phyloP scores from a whole-genome alignment of 1,284 basidiomycete species.

The Cerioporus squamosus region DNA sequence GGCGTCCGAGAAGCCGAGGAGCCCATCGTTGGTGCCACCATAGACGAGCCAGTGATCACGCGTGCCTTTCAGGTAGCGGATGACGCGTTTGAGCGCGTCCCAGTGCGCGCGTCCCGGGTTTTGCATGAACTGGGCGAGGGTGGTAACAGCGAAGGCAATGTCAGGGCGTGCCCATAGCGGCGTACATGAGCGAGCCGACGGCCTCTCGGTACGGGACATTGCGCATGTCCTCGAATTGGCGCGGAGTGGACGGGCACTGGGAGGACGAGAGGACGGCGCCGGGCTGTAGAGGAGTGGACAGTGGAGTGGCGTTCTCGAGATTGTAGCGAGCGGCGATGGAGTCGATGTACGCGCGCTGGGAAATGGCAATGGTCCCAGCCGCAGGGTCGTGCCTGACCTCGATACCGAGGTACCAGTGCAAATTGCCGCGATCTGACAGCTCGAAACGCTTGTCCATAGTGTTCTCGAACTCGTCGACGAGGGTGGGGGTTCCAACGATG shows the following conservation, averaged over 20 bases:
- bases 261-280: neutral
- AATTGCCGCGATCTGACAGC: conserved; percentile 36
- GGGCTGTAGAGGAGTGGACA: neutral
- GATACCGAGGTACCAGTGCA: conserved; percentile 38
- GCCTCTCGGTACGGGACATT: conserved; percentile 13
- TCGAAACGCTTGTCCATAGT: conserved; percentile 31
- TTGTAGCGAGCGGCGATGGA: conserved; percentile 28
- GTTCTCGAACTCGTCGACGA: conserved; percentile 27
- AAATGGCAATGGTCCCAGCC: conserved; percentile 29
- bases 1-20: neutral
- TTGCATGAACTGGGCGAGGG: conserved; percentile 20
- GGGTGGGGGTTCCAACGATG: neutral
- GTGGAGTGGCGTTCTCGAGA: neutral
- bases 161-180: conserved; percentile 21
- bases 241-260: conserved; percentile 11
- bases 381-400: conserved; percentile 31
- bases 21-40: neutral
- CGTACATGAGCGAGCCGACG: conserved; percentile 24
- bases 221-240: neutral
- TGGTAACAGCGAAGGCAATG: conserved; percentile 17
- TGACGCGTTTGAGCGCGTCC: conserved; percentile 26
- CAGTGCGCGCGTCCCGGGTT: conserved; percentile 23
- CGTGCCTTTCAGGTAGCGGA: conserved; percentile 34
- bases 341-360: conserved; percentile 31
- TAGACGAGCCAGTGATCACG: conserved; percentile 3